Conservation (phyloP, 306 rosid species). For the Amphicarpaea edgeworthii region DNA sequence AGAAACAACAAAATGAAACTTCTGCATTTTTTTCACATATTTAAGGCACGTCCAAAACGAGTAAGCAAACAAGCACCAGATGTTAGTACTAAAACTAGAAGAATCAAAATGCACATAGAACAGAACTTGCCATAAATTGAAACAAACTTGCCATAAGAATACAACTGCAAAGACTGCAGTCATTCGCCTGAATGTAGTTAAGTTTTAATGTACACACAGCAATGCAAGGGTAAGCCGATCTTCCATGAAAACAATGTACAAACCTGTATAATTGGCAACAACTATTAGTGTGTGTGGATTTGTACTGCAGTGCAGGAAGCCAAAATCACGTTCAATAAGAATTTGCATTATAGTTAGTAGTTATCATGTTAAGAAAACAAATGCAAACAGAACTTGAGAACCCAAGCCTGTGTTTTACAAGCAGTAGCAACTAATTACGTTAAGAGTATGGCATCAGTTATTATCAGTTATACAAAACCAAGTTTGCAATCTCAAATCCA, state of each 20-base stretch:
- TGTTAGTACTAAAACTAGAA: neutral
- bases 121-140: neutral
- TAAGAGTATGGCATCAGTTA: neutral
- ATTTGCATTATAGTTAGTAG: neutral
- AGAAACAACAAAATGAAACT: too few species aligned
- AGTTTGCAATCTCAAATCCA: slow-evolving; percentile 5
- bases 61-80: too few species aligned
- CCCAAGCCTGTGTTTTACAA: neutral
- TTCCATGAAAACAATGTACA: slow-evolving; percentile 1
- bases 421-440: neutral
- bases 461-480: neutral
- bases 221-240: neutral
- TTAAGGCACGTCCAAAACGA: too few species aligned
- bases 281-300: neutral
- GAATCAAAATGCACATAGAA: neutral
- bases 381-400: neutral
- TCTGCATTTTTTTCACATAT: too few species aligned
- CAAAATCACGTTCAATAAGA: neutral
- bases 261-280: neutral
- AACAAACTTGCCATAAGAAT: neutral
- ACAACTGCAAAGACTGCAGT: neutral
- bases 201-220: neutral
- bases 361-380: slow-evolving; percentile 5
- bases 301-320: neutral
- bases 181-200: neutral